A percentile compares a stretch with the other conserved stretches of the same genome.
Conservation (phyloP, 352 stramenopile species). For the Pelagophyceae sp. region DNA sequence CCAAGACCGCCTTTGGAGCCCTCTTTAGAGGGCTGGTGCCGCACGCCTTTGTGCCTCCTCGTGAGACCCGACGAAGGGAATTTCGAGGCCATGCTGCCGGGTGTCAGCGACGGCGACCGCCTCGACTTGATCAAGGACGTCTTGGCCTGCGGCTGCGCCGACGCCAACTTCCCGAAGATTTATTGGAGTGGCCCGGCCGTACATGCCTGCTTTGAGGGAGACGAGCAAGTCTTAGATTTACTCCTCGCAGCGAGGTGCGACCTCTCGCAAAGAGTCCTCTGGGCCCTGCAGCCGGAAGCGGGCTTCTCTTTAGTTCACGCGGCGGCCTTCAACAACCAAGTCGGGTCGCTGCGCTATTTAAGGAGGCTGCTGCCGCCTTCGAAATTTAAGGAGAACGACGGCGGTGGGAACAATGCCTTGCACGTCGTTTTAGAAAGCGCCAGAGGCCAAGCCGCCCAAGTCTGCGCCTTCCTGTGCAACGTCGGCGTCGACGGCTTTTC, state of each 20-base stretch:
- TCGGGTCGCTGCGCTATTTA: neutral
- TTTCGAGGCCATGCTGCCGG: neutral
- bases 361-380: neutral
- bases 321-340: neutral
- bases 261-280: neutral
- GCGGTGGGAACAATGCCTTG: neutral
- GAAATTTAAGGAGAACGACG: neutral
- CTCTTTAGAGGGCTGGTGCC: neutral
- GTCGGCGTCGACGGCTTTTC: slow-evolving; percentile 1
- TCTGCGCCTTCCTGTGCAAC: neutral
- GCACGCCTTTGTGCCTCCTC: neutral
- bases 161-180: neutral
- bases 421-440: neutral
- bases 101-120: neutral
- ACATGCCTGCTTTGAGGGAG: neutral
- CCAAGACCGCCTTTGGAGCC: neutral
- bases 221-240: neutral
- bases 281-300: neutral
- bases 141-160: slow-evolving; percentile 1
- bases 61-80: neutral
- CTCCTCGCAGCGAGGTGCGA: neutral
- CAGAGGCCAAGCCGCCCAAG: neutral
- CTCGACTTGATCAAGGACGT: slow-evolving; percentile 1
- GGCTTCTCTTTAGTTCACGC: neutral
- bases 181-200: neutral